These are phyloP conservation scores for Mycena chlorophos DNA, from an alignment of 768 basidiomycete genomes.

Conservation along the genomic window DNA sequence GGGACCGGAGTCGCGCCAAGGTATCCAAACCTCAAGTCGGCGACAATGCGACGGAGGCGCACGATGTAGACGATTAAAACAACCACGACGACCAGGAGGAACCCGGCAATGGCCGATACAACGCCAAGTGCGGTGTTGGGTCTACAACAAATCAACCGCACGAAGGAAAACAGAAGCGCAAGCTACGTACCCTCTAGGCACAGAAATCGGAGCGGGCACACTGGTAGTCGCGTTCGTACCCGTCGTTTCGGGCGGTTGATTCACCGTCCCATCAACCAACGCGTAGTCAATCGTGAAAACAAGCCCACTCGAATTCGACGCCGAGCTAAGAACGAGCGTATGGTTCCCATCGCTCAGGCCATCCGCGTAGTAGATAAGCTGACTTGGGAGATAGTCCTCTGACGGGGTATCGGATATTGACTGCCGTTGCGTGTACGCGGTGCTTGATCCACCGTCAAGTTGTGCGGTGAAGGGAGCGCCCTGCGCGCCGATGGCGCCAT, in stretches of 20 bases:
- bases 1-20: no score
- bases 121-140: neutral
- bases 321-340: neutral
- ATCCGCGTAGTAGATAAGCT: conserved; percentile 8
- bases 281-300: neutral
- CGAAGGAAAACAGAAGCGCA: neutral
- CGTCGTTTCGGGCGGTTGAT: neutral
- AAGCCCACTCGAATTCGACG: neutral
- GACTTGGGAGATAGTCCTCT: conserved; percentile 1
- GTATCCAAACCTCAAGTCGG: no score
- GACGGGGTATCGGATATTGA: neutral
- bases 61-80: neutral
- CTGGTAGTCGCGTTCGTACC: neutral
- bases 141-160: neutral
- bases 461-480: conserved; percentile 3
- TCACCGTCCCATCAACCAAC: neutral
- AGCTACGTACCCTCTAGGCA: neutral
- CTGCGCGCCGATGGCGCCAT: conserved; percentile 4
- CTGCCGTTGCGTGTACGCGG: neutral
- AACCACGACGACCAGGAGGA: neutral
- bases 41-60: neutral
- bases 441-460: neutral
- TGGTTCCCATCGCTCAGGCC: conserved; percentile 2
- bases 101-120: neutral
- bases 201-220: no score